A percentile compares a stretch with the other conserved stretches of the same genome.
Evolutionary conservation across 768 basidiomycete genomes (phyloP).

Genomic region (Termitomyces sp.): DNA sequence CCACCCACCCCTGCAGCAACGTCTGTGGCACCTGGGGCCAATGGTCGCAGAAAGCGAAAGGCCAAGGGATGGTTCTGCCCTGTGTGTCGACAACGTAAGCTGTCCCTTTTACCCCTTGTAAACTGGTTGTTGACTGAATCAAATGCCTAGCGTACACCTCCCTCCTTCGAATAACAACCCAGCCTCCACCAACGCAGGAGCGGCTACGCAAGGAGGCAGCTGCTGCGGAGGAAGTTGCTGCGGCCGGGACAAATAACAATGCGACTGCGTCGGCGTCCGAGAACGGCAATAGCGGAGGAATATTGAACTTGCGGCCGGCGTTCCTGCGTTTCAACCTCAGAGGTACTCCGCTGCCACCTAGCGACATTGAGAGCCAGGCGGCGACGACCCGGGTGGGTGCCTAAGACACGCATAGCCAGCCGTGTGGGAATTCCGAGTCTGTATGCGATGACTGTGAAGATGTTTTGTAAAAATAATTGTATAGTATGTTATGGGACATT

Average conservation of each 20-base stretch:
- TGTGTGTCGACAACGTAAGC: conserved; percentile 90
- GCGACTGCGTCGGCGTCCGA: neutral
- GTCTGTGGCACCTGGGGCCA: conserved; percentile 25
- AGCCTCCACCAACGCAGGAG: conserved; percentile 32
- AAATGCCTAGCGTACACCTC: conserved; percentile 72
- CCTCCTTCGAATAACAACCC: conserved; percentile 73
- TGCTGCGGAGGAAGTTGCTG: neutral
- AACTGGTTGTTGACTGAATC: neutral
- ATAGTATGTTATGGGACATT: neutral
- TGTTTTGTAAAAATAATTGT: neutral
- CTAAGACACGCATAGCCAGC: neutral
- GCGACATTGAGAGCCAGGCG: conserved; percentile 27
- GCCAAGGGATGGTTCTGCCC: conserved; percentile 98
- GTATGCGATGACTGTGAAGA: neutral
- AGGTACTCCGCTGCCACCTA: conserved; percentile 8
- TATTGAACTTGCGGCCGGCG: conserved; percentile 10
- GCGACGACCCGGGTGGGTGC: conserved; percentile 16
- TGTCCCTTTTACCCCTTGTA: conserved; percentile 1
- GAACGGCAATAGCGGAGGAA: conserved; percentile 5
- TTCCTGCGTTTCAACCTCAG: conserved; percentile 16
- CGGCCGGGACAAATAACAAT: neutral
- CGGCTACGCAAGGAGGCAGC: conserved; percentile 10
- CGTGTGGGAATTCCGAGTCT: neutral
- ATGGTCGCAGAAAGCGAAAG: conserved; percentile 76
- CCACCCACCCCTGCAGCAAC: conserved; percentile 18